Evolutionary conservation across 2,329 filamentous ascomycete species (phyloP), one percentile per base, ranked within the genome.

Genomic region (Phaeosphaeria sp.): DNA sequence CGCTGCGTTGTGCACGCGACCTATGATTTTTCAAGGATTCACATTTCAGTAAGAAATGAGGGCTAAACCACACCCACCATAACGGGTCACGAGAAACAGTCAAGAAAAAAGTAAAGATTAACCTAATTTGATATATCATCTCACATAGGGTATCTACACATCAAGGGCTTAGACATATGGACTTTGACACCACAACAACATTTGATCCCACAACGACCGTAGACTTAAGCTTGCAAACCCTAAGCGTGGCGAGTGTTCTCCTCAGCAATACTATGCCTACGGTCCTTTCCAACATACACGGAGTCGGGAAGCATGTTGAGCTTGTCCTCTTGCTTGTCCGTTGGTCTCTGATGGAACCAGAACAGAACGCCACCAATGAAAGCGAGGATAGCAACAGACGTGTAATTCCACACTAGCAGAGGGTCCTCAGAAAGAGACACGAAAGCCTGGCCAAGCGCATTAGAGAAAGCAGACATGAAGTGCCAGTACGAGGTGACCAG

Each of bases 351-450:
- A 68, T 83, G 85, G 67, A 88, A 73, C 89, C 89, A 93, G 79
- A 93, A 92, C 1, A 81, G 80, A 3, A 82, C 60, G 22, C 87
- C 89, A 36, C 88, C 90, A 7, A 88, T 51, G 39, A 86, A 83
- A 0, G 89, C 84, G 51, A 92, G 80, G 56, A 86, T 78, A 6
- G 89, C 87, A 18, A 90, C 83, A 18, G 82, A 73, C 9, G 81
- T 83, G 76, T 93, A 93, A 79, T 92, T 91, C 88, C 89, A 91
- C 3, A 89, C 84, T 41, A 91, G 80, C 22, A 89, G 76, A 1
- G 89, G 89, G 70, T 91, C 88, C 6, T 79, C 81, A 0, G 85
- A 84, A 1, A 91, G 78, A 0, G 84, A 80, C 7, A 85, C 84
- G 41, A 90, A 83, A 0, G 88, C 89, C 79, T 91, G 87, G n/a